Base-by-base conservation (phyloP, 2,329 filamentous ascomycete species). In the Didymella pinodella region DNA sequence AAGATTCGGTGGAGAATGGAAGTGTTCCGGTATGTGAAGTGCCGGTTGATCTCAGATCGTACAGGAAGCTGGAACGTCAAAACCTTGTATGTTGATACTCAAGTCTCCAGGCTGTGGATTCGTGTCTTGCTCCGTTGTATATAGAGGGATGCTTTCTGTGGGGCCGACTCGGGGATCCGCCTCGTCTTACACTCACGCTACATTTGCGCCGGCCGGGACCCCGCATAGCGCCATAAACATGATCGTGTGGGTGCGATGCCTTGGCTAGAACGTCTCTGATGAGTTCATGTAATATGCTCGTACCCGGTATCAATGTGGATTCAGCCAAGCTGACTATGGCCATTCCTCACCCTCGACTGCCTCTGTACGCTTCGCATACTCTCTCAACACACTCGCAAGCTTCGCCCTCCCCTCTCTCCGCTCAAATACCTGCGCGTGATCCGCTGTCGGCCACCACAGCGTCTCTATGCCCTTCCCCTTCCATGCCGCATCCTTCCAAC, bases 381-480 rank as follows among this genome's bases (percentile, higher is more conserved):
- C 62, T 26, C 71, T 56, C 31, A 76, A 18, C 1, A 74, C 66
- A 7, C 70, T 53, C 22, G 54, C 70, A 47, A 76, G 45, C 63
- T 61, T 71, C 38, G 46, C 45, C 38, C 70, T 58, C 5, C 68
- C 66, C 1, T 73, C 71, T 16, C 28, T 59, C 18, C 66, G 60
- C 49, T 76, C 74, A 45, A 76, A 76, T 0, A 75, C 82, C 67
- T 90, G 86, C 16, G 86, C 87, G 72, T 90, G 88, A 70, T 90
- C 87, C 46, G 88, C 77, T 3, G 81, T 78, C 1, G 84, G 79
- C 70, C 85, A 89, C 83, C 86, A 87, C 2, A 88, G 59, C 1
- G 89, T 79, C 64, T 89, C 83, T 7, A 90, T 66, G 0, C 82
- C 82, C 7, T 78, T 63, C 3, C 78, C 77, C 25, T 55, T 69